Evolutionary conservation across 257 asterid genomes (phyloP).

Genomic region (Dorcoceras hygrometricum): DNA sequence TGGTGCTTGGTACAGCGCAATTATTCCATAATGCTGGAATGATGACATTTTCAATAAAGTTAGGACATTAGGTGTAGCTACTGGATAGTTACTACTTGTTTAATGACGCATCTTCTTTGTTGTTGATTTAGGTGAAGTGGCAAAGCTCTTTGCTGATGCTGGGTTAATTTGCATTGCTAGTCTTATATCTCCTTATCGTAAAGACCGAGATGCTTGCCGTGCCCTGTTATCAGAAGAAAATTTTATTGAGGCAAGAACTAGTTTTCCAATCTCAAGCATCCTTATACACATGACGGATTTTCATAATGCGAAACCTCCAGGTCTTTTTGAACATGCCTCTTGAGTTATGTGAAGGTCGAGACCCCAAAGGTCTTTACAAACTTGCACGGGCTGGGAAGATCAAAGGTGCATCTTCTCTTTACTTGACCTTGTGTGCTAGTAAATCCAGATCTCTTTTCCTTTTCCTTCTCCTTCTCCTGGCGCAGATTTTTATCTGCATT

Average conservation of each 20-base stretch:
- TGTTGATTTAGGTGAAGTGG: slow-evolving; percentile 69
- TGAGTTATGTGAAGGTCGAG: slow-evolving; percentile 84
- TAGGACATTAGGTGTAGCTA: not conserved
- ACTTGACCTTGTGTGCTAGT: not conserved
- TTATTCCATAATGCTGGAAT: not conserved
- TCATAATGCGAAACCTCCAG: slow-evolving; percentile 33
- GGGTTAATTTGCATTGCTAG: slow-evolving; percentile 97
- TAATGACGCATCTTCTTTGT: slow-evolving; percentile 9
- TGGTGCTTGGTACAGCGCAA: slow-evolving; percentile 7
- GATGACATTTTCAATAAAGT: not conserved
- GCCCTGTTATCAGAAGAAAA: slow-evolving; percentile 57
- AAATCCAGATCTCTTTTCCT: not conserved
- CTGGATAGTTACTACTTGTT: not conserved
- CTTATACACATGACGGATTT: not conserved
- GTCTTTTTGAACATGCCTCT: slow-evolving; percentile 92
- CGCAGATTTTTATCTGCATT: not conserved
- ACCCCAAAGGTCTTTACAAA: slow-evolving; percentile 97
- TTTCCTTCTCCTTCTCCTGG: not conserved
- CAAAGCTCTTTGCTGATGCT: slow-evolving; percentile 96
- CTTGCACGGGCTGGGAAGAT: slow-evolving; percentile 95
- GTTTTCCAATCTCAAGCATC: slow-evolving; percentile 1
- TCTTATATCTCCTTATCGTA: slow-evolving; percentile 91
- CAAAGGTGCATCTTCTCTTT: slow-evolving; percentile 47
- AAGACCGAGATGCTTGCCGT: slow-evolving; percentile 95
- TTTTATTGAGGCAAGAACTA: slow-evolving; percentile 70